These are phyloP conservation scores for Fagopyrum esculentum DNA, from an alignment of 148 eudicot species.

Conservation along the genomic window DNA sequence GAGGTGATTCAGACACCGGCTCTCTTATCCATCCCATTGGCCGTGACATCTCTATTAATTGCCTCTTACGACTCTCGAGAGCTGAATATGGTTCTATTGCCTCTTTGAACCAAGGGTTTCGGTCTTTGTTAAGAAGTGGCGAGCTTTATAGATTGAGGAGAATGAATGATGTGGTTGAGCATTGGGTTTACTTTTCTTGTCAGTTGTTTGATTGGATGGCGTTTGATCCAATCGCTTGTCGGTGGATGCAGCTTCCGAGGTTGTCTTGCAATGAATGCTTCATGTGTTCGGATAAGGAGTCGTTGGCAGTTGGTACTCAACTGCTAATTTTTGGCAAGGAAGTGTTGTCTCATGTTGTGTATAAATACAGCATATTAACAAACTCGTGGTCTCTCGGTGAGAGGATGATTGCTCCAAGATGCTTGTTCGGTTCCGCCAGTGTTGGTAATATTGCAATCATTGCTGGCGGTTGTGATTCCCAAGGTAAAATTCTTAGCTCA, in stretches of 20 bases:
- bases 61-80: conserved; percentile 11
- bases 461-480: conserved; percentile 57
- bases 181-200: conserved; percentile 32
- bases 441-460: conserved; percentile 45
- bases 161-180: conserved; percentile 16
- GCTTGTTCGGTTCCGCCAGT: conserved; percentile 74
- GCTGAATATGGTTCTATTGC: conserved; percentile 18
- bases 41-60: conserved; percentile 15
- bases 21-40: conserved; percentile 13
- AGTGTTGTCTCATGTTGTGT: conserved; percentile 37
- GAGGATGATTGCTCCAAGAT: conserved; percentile 58
- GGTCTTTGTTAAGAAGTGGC: conserved; percentile 17
- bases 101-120: conserved; percentile 14
- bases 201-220: conserved; percentile 31
- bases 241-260: conserved; percentile 20
- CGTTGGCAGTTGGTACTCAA: conserved; percentile 66
- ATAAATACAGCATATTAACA: conserved; percentile 47
- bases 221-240: conserved; percentile 27
- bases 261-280: conserved; percentile 27
- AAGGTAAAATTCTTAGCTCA: conserved; percentile 19
- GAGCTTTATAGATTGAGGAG: conserved; percentile 40
- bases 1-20: conserved; percentile 1
- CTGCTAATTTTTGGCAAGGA: conserved; percentile 73
- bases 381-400: conserved; percentile 57
- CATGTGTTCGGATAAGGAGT: conserved; percentile 46